Conservation (phyloP, 345 rosid genomes). For the Gynandropsis gynandra region DNA sequence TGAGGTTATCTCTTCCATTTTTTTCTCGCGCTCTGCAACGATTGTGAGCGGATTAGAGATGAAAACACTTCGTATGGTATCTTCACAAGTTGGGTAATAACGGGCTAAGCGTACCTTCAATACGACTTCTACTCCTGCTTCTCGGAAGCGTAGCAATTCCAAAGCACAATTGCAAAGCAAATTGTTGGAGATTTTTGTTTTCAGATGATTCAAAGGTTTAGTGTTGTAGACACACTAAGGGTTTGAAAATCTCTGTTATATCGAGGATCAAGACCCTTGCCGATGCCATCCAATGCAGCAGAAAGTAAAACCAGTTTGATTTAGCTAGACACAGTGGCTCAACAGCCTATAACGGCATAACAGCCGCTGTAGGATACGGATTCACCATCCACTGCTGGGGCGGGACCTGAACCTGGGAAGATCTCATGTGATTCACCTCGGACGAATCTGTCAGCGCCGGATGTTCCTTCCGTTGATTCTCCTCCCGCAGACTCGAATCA, state of each 20-base stretch:
- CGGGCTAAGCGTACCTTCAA: conserved; percentile 50
- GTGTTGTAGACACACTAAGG: conserved; percentile 45
- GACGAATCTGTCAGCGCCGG: too few species aligned
- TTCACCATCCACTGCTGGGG: too few species aligned
- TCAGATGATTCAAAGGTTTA: conserved; percentile 13
- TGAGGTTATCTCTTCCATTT: conserved; percentile 94
- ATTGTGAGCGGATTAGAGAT: conserved; percentile 11
- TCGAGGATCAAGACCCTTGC: conserved; percentile 97
- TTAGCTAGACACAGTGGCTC: conserved; percentile 4
- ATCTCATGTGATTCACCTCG: too few species aligned
- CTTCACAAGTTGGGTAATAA: conserved; percentile 14
- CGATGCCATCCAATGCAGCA: conserved; percentile 95
- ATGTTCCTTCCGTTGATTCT: too few species aligned
- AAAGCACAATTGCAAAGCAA: conserved; percentile 65
- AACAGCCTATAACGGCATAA: too few species aligned
- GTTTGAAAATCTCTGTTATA: conserved; percentile 97
- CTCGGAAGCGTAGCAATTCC: conserved; percentile 81
- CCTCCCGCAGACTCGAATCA: too few species aligned
- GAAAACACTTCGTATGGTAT: background rate
- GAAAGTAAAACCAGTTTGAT: conserved; percentile 12
- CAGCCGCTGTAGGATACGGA: too few species aligned
- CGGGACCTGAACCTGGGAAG: too few species aligned
- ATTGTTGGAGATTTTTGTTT: conserved; percentile 18
- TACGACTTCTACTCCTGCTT: conserved; percentile 93
- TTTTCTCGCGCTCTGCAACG: conserved; percentile 68